Conservation (phyloP, 768 basidiomycete species). For the Podaxis sp. region DNA sequence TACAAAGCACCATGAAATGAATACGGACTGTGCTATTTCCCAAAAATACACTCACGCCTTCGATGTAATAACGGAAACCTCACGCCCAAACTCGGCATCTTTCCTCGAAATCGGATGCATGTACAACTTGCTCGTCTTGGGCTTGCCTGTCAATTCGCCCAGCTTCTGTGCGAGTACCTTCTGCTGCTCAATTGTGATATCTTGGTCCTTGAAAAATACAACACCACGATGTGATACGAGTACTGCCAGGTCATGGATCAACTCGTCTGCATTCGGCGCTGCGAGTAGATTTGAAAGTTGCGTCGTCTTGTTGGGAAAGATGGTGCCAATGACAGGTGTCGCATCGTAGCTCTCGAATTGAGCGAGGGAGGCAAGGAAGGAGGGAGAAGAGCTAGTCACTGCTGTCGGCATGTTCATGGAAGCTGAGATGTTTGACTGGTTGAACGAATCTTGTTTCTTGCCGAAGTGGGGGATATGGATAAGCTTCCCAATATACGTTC, state of each 20-base stretch:
- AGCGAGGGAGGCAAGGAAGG: conserved; percentile 34
- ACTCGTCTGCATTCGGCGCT: conserved; percentile 44
- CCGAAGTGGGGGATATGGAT: background rate
- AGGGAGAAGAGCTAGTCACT: background rate
- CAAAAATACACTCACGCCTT: conserved; percentile 28
- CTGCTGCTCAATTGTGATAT: conserved; percentile 47
- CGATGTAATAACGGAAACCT: conserved; percentile 52
- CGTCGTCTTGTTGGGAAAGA: conserved; percentile 40
- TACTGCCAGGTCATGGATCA: conserved; percentile 52
- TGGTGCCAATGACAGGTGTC: conserved; percentile 59
- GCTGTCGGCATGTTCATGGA: too few relatives aligned
- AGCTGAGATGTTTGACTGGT: too few relatives aligned
- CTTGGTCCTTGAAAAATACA: conserved; percentile 63
- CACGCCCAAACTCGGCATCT: conserved; percentile 47
- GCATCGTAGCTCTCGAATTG: conserved; percentile 32
- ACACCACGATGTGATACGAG: conserved; percentile 57
- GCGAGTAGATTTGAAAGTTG: conserved; percentile 46
- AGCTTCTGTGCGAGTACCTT: conserved; percentile 44
- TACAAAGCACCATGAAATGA: conserved; percentile 8
- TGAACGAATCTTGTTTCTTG: too few relatives aligned
- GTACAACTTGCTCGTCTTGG: conserved; percentile 44
- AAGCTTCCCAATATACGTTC: background rate
- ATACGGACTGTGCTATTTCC: background rate
- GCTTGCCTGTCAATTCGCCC: conserved; percentile 41
- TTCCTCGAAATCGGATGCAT: conserved; percentile 54